Base-by-base conservation (phyloP, 257 asterid species). In the Gynochthodes officinalis region DNA sequence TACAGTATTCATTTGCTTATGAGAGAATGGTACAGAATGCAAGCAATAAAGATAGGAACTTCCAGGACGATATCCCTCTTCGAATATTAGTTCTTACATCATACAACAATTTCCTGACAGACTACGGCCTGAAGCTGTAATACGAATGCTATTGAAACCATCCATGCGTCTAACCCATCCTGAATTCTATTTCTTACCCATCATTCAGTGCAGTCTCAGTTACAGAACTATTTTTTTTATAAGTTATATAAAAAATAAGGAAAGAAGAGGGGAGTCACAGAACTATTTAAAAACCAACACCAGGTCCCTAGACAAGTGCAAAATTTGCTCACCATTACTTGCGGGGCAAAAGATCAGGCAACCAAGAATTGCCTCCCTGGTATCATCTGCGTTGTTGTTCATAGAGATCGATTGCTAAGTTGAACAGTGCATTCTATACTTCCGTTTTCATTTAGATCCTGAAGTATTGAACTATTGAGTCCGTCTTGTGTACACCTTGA, bases 391-490 rank as follows among this genome's bases (percentile, higher is more conserved):
- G 2, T 18, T 7, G 42, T 8, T 61, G 48, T 49, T 25, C 50
- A 27, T 28, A 48, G 35, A 61, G 71, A 43, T n/a, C 78, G 78
- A 44, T 71, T 78, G 72, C 77, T 80, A 68, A 84, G 78, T 52
- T 76, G 76, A 76, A 88, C 71, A 40, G 81, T 79, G 80, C 88
- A 85, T 50, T 84, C 89, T 81, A 81, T 80, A 77, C 81, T 84
- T 16, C 80, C 86, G 71, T 77, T 77, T 72, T 82, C 86, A 72
- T 76, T 75, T 64, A 75, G 79, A 70, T 82, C 80, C 37, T 72
- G 62, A 74, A 63, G 40, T 18, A 80, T 42, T 39, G 89, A 86
- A 82, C 77, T 73, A 54, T 71, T 82, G 13, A 66, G 67, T 35
- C 79, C 72, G 28, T 81, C 82, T 27, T 71, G 73, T 4, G 68